Base-by-base conservation (phyloP, 179 eudicot species). In the Silene coronaria region DNA sequence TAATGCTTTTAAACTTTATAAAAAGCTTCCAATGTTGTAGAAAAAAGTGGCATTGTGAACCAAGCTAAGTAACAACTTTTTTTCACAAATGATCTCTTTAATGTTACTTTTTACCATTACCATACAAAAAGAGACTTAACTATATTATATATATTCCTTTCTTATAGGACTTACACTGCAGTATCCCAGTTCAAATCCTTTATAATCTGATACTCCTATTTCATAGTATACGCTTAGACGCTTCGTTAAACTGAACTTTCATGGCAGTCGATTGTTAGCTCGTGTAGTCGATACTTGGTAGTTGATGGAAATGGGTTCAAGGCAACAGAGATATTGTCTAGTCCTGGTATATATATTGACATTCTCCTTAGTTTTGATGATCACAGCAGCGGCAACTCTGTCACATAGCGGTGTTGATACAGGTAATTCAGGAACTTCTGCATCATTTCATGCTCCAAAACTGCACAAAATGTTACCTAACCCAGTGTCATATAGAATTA, bases 1-100 rank as follows among this genome's bases (percentile, higher is more conserved):
- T 42, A 42, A 42, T 32, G 17, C 34, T 63, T 34, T 45, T 12
- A 23, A 63, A 34, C 71, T 81, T 77, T 73, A 3, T 5, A 23
- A 75, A 65, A 64, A 67, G 72, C 66, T 42, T 11, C 32, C 16
- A 6, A 55, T 57, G 30, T 51, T 11, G 34, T 81, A n/a, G 53
- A 65, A 17, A 48, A 71, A 34, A 77, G 27, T 77, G 46, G 73
- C 27, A 72, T 10, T 23, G 26, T 70, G 28, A 45, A 62, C 71
- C 75, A 48, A 70, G 75, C 72, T 58, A 74, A 81, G 73, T 26
- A 78, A 73, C 24, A 62, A 68, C 79, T 81, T 81, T 81, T 36
- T 62, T 45, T 46, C 0, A 21, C 42, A 51, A 55, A 57, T 45
- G 53, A 69, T 51, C 10, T 53, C 67, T 78, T 65, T 48, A 77